Conservation (phyloP, 2,329 filamentous ascomycete genomes). For the Cladosporium sphaerospermum region DNA sequence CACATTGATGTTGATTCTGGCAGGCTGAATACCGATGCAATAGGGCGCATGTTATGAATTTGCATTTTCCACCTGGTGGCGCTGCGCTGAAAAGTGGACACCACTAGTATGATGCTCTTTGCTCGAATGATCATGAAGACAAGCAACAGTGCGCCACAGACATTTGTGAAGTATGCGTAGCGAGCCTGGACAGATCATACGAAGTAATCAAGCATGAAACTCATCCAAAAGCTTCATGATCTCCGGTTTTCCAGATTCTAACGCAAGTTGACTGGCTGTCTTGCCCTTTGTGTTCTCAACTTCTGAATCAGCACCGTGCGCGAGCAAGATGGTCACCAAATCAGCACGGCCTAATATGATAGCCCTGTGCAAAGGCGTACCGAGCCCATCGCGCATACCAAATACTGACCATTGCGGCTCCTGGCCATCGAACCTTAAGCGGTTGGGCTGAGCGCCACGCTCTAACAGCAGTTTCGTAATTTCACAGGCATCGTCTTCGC, state of each 20-base stretch:
- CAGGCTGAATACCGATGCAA: too few relatives aligned
- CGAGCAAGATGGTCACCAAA: background rate
- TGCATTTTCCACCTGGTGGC: too few relatives aligned
- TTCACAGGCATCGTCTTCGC: background rate
- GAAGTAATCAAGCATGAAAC: too few relatives aligned
- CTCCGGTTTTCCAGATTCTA: background rate
- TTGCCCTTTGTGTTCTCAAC: background rate
- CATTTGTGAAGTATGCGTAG: too few relatives aligned
- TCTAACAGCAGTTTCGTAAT: background rate
- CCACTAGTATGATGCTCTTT: too few relatives aligned
- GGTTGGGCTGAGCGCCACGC: background rate
- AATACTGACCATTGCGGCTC: background rate
- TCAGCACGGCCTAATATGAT: background rate
- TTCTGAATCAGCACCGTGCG: background rate
- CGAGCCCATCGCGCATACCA: background rate
- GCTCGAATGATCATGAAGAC: too few relatives aligned
- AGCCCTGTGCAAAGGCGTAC: background rate
- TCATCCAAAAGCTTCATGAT: background rate
- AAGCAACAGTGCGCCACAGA: too few relatives aligned
- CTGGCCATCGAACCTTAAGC: background rate
- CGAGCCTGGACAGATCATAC: too few relatives aligned
- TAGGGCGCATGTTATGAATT: too few relatives aligned
- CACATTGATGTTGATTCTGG: too few relatives aligned
- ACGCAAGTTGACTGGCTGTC: background rate
- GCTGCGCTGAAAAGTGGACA: too few relatives aligned